Percentiles rank a stretch among this genome's conserved stretches.
These are phyloP conservation scores for Mycena capillaripes DNA, from an alignment of 768 basidiomycete genomes.

Conservation along the genomic window DNA sequence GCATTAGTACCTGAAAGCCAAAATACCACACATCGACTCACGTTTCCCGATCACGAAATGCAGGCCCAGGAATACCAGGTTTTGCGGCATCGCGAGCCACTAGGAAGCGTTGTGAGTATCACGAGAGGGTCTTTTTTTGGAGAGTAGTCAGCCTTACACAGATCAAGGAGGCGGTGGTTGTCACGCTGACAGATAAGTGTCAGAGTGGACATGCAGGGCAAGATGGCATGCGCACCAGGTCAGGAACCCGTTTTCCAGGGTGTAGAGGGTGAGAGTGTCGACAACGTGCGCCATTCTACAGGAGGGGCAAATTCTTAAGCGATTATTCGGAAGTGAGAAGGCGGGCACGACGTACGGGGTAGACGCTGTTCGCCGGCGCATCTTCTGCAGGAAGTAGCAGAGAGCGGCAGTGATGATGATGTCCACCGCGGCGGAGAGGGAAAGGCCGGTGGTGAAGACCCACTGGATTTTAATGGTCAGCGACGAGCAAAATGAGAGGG, in stretches of 20 bases:
- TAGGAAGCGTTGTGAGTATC: neutral
- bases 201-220: neutral
- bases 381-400: slow-evolving; percentile 47
- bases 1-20: no score
- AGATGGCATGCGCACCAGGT: slow-evolving; percentile 37
- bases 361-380: slow-evolving; percentile 34
- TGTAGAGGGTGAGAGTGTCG: slow-evolving; percentile 49
- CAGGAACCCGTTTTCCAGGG: slow-evolving; percentile 52
- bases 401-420: slow-evolving; percentile 49
- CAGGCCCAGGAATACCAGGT: slow-evolving; percentile 52
- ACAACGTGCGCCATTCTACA: slow-evolving; percentile 51
- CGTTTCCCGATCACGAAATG: slow-evolving; percentile 54
- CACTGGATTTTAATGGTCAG: slow-evolving; percentile 41
- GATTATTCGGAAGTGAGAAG: neutral
- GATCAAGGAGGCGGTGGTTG: slow-evolving; percentile 51
- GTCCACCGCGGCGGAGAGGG: slow-evolving; percentile 52
- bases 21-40: no score
- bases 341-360: slow-evolving; percentile 17
- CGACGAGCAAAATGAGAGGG: neutral
- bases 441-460: slow-evolving; percentile 56
- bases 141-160: slow-evolving; percentile 42
- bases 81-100: slow-evolving; percentile 53
- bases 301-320: neutral
- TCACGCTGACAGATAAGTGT: slow-evolving; percentile 32
- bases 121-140: neutral